Base-by-base conservation (phyloP, 164 flowering plant species). In the Platanus orientalis region DNA sequence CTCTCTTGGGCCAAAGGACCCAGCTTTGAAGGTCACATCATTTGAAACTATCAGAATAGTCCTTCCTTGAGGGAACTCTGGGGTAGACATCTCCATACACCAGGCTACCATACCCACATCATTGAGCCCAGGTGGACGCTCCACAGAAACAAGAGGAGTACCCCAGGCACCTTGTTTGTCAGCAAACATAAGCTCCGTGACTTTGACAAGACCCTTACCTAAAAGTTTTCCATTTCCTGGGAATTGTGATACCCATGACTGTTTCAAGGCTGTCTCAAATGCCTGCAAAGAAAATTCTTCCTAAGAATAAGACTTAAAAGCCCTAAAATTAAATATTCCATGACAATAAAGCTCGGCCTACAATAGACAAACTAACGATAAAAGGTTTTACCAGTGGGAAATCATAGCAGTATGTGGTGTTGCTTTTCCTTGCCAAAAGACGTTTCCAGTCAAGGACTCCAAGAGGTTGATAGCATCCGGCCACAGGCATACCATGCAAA, bases 31-130 rank as follows among this genome's bases (percentile, higher is more conserved):
- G 27, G 99, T 95, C 54, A 95, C 97, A 64, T 95, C 99, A 80
- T 95, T 95, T 49, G 97, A 71, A 16, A 95, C 84, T 25, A 90
- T 58, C 53, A 90, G 54, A 58, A 95, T 78, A 57, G 78, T 82
- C 68, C 99, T 78, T 64, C 99, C 99, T 59, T 67, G 63, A 36
- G 99, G 98, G 57, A 92, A 95, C 71, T 95, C 99, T 1, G 99
- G 99, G 29, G 97, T 95, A 55, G 67, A 81, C 92, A 95, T 82
- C 66, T 92, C 94, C 84, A 95, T 78, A 50, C 64, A 68, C 99
- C 99, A 95, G 26, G 98, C 99, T 54, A 95, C 91, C 99, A 95
- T 92, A 65, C 99, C 99, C 62, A 95, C 84, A 75, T 95, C 96
- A 69, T 92, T 95, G 20, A 70, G 81, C 16, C 86, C 98, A 40